Evolutionary conservation across 768 basidiomycete species (phyloP).

Genomic region (Suillus fuscotomentosus): DNA sequence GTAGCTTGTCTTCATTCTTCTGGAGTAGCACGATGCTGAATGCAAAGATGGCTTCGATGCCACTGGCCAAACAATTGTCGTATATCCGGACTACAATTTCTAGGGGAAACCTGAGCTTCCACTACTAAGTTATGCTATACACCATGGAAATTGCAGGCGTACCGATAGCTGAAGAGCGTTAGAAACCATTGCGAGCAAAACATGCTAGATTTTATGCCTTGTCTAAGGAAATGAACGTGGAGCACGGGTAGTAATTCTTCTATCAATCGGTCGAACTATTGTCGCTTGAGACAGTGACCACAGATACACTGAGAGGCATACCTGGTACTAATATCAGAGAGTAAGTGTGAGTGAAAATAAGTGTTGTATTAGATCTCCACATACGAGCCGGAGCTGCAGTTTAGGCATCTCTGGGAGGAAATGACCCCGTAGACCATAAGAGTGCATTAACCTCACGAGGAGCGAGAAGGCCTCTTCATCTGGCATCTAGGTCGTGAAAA

Average conservation of each 20-base stretch:
- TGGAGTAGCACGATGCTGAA: slow-evolving; percentile 86
- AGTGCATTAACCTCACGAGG: slow-evolving; percentile 91
- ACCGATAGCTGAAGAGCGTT: slow-evolving; percentile 95
- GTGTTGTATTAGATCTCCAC: slow-evolving; percentile 18
- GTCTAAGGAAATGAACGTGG: slow-evolving; percentile 89
- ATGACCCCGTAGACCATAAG: slow-evolving; percentile 94
- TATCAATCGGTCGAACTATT: slow-evolving; percentile 87
- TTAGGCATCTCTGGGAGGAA: slow-evolving; percentile 99
- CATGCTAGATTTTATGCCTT: slow-evolving; percentile 97
- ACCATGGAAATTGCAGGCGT: slow-evolving; percentile 18
- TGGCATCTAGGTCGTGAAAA: slow-evolving; percentile 72
- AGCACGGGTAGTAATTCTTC: slow-evolving; percentile 93
- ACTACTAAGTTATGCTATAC: not conserved
- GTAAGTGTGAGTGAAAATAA: not conserved
- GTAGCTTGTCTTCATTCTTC: slow-evolving; percentile 80
- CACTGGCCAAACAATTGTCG: slow-evolving; percentile 94
- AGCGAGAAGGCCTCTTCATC: slow-evolving; percentile 99
- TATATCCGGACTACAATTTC: slow-evolving; percentile 95
- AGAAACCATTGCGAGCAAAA: slow-evolving; percentile 99
- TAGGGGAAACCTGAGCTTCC: slow-evolving; percentile 73
- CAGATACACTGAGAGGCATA: slow-evolving; percentile 26
- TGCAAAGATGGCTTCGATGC: slow-evolving; percentile 95
- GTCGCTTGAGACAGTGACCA: slow-evolving; percentile 15
- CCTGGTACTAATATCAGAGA: slow-evolving; percentile 53
- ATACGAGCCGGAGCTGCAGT: slow-evolving; percentile 84